Evolutionary conservation across 2,329 filamentous ascomycete genomes (phyloP).

Genomic region (Cryphonectria radicalis): DNA sequence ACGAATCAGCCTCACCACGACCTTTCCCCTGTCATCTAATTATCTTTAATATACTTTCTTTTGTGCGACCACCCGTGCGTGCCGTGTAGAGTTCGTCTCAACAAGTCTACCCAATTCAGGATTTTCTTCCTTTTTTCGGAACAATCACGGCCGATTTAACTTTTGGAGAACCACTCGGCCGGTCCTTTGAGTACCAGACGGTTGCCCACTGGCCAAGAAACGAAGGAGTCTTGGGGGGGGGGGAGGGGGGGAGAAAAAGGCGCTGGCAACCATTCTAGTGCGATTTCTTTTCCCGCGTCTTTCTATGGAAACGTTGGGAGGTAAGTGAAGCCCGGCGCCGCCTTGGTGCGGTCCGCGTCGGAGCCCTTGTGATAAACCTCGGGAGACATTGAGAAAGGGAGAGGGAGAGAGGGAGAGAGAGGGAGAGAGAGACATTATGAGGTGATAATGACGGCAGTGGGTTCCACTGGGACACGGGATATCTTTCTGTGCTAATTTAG

Average conservation of each 20-base stretch:
- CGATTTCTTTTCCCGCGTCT: not conserved
- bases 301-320: not conserved
- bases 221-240: not conserved
- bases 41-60: not conserved
- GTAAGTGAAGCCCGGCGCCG: not conserved
- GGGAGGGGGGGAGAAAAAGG: not conserved
- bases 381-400: not conserved
- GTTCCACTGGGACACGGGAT: not conserved
- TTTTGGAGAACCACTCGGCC: not conserved
- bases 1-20: not conserved
- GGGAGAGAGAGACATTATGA: not conserved
- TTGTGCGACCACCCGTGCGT: too few species aligned
- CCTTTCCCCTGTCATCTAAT: not conserved
- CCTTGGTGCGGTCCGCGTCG: not conserved
- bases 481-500: not conserved
- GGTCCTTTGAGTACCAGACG: not conserved
- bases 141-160: not conserved
- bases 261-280: not conserved
- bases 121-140: not conserved
- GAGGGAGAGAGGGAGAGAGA: not conserved
- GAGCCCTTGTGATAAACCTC: not conserved
- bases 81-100: not conserved
- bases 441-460: conserved; percentile 2
- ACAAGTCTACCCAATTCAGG: not conserved
- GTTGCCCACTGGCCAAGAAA: not conserved